These are phyloP conservation scores for Tagetes patula DNA, from an alignment of 129 eudicot species.

Conservation along the genomic window DNA sequence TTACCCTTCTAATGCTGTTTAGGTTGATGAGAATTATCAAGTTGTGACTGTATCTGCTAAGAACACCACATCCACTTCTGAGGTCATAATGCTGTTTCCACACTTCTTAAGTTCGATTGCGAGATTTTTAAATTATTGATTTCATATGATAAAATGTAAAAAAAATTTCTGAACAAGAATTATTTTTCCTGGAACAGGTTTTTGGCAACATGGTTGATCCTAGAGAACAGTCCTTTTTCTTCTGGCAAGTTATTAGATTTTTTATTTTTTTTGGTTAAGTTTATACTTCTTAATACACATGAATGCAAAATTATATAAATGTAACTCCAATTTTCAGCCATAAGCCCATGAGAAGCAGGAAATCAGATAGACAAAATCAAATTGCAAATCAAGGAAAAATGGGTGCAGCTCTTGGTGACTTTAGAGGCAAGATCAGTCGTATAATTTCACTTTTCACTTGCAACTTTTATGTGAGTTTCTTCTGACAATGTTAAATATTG, in stretches of 20 bases:
- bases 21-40: constrained; percentile 85
- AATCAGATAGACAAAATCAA: constrained; percentile 29
- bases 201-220: constrained; percentile 63
- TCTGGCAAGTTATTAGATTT: constrained; percentile 43
- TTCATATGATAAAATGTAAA: not conserved
- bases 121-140: not conserved
- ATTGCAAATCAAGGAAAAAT: constrained; percentile 46
- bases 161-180: constrained; percentile 1
- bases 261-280: not conserved
- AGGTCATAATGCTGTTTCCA: constrained; percentile 47
- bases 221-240: constrained; percentile 53
- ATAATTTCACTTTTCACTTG: not conserved
- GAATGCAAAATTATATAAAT: constrained; percentile 14
- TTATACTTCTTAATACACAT: constrained; percentile 2
- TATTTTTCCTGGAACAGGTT: constrained; percentile 38
- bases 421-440: constrained; percentile 51
- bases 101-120: not conserved
- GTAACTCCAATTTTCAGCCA: constrained; percentile 37
- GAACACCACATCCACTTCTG: constrained; percentile 48
- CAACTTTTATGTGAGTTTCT: constrained; percentile 1
- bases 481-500: not conserved
- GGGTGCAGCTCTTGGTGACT: constrained; percentile 41
- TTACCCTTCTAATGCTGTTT: constrained; percentile 20
- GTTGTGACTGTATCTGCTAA: constrained; percentile 66
- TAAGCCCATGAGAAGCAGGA: constrained; percentile 49